Conservation (phyloP, 139 green algal genomes). For the Micractinium conductrix region DNA sequence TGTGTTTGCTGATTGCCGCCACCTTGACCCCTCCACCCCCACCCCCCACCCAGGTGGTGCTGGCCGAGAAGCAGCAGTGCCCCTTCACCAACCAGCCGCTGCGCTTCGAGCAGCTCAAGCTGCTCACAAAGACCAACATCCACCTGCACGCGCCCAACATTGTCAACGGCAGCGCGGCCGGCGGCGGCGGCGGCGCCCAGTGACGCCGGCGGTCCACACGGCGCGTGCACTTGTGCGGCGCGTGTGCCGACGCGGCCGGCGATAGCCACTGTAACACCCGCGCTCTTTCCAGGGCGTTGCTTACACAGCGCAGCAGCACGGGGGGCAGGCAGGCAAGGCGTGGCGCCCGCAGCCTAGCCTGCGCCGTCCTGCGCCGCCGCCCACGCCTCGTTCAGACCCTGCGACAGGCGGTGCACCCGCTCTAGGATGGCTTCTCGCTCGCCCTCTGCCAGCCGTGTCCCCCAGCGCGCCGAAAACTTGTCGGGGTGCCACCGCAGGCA, state of each 20-base stretch:
- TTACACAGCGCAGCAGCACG: no score
- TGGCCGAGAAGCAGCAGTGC: slow-evolving; percentile 78
- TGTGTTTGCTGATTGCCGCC: background rate
- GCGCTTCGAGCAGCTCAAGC: slow-evolving; percentile 70
- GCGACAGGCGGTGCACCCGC: slow-evolving; percentile 21
- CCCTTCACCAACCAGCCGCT: slow-evolving; percentile 91
- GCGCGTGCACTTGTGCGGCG: no score
- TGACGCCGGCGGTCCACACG: no score
- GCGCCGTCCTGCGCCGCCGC: background rate
- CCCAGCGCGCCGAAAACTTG: slow-evolving; percentile 37
- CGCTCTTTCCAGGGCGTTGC: no score
- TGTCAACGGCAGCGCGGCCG: slow-evolving; percentile 45
- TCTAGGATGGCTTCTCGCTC: slow-evolving; percentile 7
- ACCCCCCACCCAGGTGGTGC: slow-evolving; percentile 58
- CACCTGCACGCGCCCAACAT: slow-evolving; percentile 66
- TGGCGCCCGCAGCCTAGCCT: background rate
- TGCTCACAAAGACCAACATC: slow-evolving; percentile 85
- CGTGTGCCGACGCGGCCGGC: no score
- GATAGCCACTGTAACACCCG: no score
- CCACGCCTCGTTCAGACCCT: slow-evolving; percentile 26
- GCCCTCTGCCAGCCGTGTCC: background rate
- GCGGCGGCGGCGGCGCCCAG: no score
- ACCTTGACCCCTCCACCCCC: background rate
- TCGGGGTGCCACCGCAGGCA: slow-evolving; percentile 48
- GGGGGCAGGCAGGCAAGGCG: no score